Evolutionary conservation across 257 asterid species (phyloP).

Genomic region (Leptodermis oblonga): DNA sequence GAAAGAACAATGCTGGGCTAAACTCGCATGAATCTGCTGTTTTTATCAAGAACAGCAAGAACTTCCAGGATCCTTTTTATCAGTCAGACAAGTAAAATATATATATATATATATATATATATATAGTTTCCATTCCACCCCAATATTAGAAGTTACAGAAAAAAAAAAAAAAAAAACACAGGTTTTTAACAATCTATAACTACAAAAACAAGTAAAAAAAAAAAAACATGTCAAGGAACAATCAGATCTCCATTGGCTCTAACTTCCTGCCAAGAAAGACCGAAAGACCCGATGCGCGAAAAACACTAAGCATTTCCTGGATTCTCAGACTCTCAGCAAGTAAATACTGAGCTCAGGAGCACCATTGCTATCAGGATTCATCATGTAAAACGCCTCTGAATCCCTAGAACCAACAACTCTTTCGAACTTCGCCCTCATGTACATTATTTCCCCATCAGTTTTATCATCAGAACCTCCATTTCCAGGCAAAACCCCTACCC

Average conservation of each 20-base stretch:
- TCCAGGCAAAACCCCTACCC: conserved; percentile 50
- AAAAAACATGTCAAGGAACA: conserved; percentile 11
- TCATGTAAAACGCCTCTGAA: conserved; percentile 63
- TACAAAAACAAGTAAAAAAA: conserved; percentile 15
- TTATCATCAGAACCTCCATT: conserved; percentile 24
- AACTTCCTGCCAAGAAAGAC: background rate
- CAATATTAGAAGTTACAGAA: conserved; percentile 27
- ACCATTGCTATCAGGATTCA: conserved; percentile 54
- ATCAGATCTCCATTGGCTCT: conserved; percentile 18
- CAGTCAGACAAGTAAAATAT: conserved; percentile 10
- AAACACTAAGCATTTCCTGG: conserved; percentile 3
- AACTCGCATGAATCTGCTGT: background rate
- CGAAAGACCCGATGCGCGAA: background rate
- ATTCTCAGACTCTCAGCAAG: conserved; percentile 38
- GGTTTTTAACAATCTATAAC: conserved; percentile 16
- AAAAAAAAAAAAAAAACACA: conserved; percentile 5
- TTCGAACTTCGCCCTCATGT: conserved; percentile 60
- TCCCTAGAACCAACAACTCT: conserved; percentile 55
- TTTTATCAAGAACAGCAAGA: background rate
- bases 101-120: no score
- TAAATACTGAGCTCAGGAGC: conserved; percentile 60
- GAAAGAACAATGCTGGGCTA: background rate
- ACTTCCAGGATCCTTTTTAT: conserved; percentile 1
- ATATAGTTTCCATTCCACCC: conserved; percentile 35
- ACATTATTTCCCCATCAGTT: conserved; percentile 39